Base-by-base conservation (phyloP, 345 rosid species). In the Reutealis trisperma region DNA sequence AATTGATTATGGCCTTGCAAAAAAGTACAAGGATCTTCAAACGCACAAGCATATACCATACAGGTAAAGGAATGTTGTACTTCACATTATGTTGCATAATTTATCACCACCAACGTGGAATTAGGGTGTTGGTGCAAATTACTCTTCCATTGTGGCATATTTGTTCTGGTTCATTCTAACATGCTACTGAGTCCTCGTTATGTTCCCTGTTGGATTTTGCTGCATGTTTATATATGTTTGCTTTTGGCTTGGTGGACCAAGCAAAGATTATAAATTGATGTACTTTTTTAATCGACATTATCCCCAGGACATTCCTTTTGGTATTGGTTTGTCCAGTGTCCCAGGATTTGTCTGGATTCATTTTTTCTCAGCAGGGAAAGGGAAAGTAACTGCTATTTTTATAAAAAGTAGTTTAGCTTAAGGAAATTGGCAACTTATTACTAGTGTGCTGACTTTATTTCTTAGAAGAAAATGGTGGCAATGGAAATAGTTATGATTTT, bases 21-120 rank as follows among this genome's bases (percentile, higher is more conserved):
- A 82, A 59, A 82, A 82, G 72, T 82, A 82, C 34, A 77, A 75
- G 72, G 84, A 82, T 64, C 78, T 78, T 66, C 84, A 82, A 75
- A 82, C 84, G 6, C 84, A 82, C 65, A 82, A 82, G 59, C 84
- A 82, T 59, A 82, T 82, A 74, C 79, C 84, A 45, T 82, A 82
- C 27, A 78, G 84, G 84, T 78, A 64, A 64, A 72, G 32, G 44
- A 30, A 19, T 41, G 49, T 49, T 64, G 21, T 49, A 8, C 22
- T 8, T 70, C 55, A 41, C 4, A 14, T 59, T 18, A 15, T 49
- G 15, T 15, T 63, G 21, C 27, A 10, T 5, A 10, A 34, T 30
- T 11, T 30, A 30, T 24, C 41, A 15, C 18, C 27, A 59, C 1
- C 13, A 47, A 8, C 11, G 51, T 54, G 59, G 59, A 16, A 54